Evolutionary conservation across 1,284 basidiomycete genomes (phyloP).

Genomic region (Apiotrichum gamsii): DNA sequence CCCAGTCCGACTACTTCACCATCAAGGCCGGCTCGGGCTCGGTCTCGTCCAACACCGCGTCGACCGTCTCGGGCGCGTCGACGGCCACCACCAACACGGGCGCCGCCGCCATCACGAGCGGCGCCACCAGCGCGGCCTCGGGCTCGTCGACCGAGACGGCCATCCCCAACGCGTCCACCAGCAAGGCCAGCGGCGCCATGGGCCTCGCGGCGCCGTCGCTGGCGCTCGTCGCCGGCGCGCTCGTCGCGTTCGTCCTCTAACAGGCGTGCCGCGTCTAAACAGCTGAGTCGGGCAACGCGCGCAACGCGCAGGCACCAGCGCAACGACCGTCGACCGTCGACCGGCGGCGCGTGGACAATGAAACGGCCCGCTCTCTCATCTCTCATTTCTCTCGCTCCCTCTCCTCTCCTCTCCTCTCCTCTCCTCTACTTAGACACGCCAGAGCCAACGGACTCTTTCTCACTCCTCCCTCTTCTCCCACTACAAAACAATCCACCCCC

Average conservation of each 20-base stretch:
- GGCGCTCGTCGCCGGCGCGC: constrained; percentile 10
- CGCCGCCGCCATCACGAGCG: neutral
- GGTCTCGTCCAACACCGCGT: neutral
- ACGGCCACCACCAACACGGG: constrained; percentile 10
- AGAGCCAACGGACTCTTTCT: too few species aligned
- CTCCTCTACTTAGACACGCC: too few species aligned
- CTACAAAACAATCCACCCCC: too few species aligned
- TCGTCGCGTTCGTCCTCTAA: constrained; percentile 12
- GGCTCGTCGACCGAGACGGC: neutral
- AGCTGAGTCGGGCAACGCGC: too few species aligned
- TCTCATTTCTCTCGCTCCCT: too few species aligned
- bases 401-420: too few species aligned
- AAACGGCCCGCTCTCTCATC: too few species aligned
- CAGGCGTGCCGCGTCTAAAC: too few species aligned
- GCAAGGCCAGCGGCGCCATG: constrained; percentile 3
- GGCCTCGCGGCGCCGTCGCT: constrained; percentile 16
- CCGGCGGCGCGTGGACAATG: too few species aligned
- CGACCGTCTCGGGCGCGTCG: neutral
- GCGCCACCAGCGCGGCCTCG: neutral
- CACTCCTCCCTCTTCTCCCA: too few species aligned
- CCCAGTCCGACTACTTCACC: constrained; percentile 36
- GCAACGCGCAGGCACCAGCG: too few species aligned
- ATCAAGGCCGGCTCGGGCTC: constrained; percentile 22
- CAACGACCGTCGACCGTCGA: too few species aligned
- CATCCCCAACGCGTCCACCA: neutral